These are phyloP conservation scores for Xenoacremonium recifei DNA, from an alignment of 2,329 filamentous ascomycete species.

Conservation along the genomic window DNA sequence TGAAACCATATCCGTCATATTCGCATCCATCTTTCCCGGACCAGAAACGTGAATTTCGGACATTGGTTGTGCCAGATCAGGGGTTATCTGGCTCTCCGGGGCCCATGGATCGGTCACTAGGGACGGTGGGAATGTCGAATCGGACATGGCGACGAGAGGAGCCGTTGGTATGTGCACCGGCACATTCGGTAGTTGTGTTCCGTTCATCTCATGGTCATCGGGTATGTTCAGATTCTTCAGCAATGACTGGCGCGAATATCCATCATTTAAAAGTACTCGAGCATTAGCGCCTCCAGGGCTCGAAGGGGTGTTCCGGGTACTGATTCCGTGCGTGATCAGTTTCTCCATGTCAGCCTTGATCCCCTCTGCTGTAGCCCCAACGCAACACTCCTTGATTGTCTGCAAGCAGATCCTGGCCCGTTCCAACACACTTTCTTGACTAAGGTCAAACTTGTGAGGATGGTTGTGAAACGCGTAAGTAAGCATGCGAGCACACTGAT, in stretches of 20 bases:
- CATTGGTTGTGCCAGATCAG: constrained; percentile 19
- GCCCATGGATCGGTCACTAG: constrained; percentile 29
- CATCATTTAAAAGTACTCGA: constrained; percentile 17
- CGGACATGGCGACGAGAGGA: constrained; percentile 23
- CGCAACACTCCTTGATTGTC: constrained; percentile 49
- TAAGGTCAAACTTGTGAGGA: constrained; percentile 42
- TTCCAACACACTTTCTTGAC: constrained; percentile 46
- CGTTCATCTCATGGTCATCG: constrained; percentile 27
- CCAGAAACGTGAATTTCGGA: constrained; percentile 13
- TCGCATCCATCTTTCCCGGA: constrained; percentile 12
- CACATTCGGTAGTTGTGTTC: constrained; percentile 11
- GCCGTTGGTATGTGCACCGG: constrained; percentile 8
- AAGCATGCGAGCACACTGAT: constrained; percentile 53
- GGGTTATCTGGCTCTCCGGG: constrained; percentile 26
- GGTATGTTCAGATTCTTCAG: constrained; percentile 24
- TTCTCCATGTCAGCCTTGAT: constrained; percentile 50
- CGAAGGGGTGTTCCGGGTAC: constrained; percentile 18
- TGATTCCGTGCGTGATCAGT: constrained; percentile 46
- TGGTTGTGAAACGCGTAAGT: constrained; percentile 49
- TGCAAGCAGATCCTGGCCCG: constrained; percentile 50
- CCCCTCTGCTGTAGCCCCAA: constrained; percentile 48
- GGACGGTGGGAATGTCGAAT: constrained; percentile 30
- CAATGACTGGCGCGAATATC: constrained; percentile 20
- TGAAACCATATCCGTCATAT: constrained; percentile 18
- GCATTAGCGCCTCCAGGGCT: constrained; percentile 16